Conservation (phyloP, 2,329 filamentous ascomycete species). For the Elsinoe arachidis region DNA sequence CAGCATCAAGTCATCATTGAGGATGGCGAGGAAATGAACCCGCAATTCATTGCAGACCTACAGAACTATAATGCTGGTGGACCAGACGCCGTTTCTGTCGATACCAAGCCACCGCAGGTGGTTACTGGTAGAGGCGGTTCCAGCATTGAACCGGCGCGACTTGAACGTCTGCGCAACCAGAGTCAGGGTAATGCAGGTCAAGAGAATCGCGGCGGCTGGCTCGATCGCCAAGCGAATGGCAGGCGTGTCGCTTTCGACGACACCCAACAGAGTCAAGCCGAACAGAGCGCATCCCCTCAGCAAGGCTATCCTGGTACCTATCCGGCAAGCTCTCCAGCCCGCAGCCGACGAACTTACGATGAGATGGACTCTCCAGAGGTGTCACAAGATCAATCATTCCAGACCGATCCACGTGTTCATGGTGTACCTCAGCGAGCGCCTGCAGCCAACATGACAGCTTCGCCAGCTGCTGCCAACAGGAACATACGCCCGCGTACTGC, state of each 20-base stretch:
- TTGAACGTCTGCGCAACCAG: not conserved
- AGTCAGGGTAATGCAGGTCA: slow-evolving; percentile 18
- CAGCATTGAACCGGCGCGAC: not conserved
- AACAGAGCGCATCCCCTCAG: not conserved
- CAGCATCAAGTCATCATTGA: not conserved
- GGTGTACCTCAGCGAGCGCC: slow-evolving; percentile 17
- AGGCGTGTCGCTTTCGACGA: slow-evolving; percentile 32
- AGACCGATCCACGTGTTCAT: slow-evolving; percentile 30
- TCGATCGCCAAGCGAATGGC: slow-evolving; percentile 34
- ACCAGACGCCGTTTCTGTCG: not conserved
- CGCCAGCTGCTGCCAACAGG: not conserved
- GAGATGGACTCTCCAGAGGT: slow-evolving; percentile 26
- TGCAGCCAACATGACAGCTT: not conserved
- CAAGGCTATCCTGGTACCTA: not conserved
- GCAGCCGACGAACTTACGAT: slow-evolving; percentile 21
- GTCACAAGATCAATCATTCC: slow-evolving; percentile 38
- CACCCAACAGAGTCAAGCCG: slow-evolving; percentile 14
- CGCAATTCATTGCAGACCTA: not conserved
- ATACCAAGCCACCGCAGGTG: not conserved
- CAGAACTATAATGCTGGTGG: not conserved
- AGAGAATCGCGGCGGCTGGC: slow-evolving; percentile 31
- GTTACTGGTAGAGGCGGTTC: no score
- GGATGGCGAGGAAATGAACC: not conserved
- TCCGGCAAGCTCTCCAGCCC: not conserved
- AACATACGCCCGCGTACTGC: not conserved